phyloP scores from a whole-genome alignment of 768 basidiomycete genomes.

The Tephrocybe rancida region DNA sequence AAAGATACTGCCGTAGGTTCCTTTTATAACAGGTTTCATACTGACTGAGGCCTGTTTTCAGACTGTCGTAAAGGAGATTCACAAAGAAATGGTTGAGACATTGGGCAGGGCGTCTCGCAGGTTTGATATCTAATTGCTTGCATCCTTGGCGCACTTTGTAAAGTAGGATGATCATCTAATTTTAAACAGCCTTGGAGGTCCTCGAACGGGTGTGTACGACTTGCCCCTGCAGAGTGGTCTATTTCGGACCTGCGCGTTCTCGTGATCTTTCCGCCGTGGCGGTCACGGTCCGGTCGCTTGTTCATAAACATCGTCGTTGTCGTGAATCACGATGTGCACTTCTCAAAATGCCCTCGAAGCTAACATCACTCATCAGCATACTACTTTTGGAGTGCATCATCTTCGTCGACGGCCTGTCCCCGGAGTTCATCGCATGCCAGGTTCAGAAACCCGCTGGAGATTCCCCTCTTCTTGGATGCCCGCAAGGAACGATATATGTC shows the following conservation, averaged over 20 bases:
- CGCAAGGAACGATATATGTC: constrained; percentile 61
- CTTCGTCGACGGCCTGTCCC: constrained; percentile 39
- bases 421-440: constrained; percentile 51
- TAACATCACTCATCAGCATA: not conserved
- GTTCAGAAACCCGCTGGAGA: constrained; percentile 41
- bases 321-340: not conserved
- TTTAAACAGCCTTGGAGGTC: too few relatives aligned
- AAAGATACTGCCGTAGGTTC: constrained; percentile 27
- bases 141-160: too few relatives aligned
- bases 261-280: constrained; percentile 2
- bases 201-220: too few relatives aligned
- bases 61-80: not conserved
- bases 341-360: not conserved
- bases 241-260: not conserved
- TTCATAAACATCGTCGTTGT: not conserved
- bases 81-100: not conserved
- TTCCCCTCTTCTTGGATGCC: constrained; percentile 55
- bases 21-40: not conserved
- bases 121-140: too few relatives aligned
- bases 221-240: too few relatives aligned
- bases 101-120: not conserved
- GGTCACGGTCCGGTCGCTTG: constrained; percentile 1
- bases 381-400: not conserved
- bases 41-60: too few relatives aligned
- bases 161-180: too few relatives aligned